Conservation (phyloP, 164 flowering plant genomes). For the Chimonanthus salicifolius region DNA sequence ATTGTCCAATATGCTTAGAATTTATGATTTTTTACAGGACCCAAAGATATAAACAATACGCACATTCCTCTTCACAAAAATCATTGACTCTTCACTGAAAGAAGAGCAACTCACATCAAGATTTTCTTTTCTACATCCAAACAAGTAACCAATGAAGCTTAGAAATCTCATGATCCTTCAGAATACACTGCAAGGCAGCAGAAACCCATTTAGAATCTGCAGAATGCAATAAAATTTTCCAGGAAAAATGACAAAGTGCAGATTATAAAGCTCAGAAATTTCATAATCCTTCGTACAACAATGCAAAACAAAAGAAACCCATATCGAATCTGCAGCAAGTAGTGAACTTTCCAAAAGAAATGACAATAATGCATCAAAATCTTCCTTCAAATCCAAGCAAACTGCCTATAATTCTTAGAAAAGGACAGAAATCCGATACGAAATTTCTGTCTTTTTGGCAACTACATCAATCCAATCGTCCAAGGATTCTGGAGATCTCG, state of each 20-base stretch:
- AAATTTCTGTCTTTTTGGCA: too few species aligned
- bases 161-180: neutral
- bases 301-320: neutral
- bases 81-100: constrained; percentile 9
- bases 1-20: neutral
- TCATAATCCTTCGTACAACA: neutral
- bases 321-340: neutral
- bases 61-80: neutral
- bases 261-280: too few species aligned
- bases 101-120: constrained; percentile 17
- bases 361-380: neutral
- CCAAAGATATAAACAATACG: neutral
- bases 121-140: neutral
- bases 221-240: neutral
- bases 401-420: constrained; percentile 4
- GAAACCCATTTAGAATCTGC: neutral
- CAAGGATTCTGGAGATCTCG: too few species aligned
- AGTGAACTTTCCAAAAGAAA: neutral
- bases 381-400: constrained; percentile 3
- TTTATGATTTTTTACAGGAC: neutral
- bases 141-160: neutral
- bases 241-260: neutral
- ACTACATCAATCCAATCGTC: too few species aligned
- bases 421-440: neutral
- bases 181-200: neutral